phyloP scores from a whole-genome alignment of 2,329 filamentous ascomycete species.

The Lecanicillium sp. region DNA sequence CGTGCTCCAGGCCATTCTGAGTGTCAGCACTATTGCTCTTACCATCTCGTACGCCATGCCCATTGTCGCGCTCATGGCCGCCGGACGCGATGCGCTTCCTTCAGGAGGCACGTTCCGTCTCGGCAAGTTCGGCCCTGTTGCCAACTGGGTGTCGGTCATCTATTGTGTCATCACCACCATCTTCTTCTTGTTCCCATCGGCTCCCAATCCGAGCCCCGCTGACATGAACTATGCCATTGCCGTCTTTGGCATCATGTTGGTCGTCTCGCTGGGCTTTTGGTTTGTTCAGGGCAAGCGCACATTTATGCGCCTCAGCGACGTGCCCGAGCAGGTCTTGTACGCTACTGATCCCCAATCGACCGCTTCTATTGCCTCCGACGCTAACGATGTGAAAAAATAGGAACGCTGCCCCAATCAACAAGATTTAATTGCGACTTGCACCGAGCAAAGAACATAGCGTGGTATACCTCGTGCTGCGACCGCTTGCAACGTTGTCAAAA shows the following conservation, averaged over 20 bases:
- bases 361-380: not conserved
- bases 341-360: slow-evolving; percentile 1
- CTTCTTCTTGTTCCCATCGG: slow-evolving; percentile 46
- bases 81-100: slow-evolving; percentile 45
- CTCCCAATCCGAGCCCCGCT: slow-evolving; percentile 33
- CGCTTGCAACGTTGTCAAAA: too few species aligned
- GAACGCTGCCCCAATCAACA: not conserved
- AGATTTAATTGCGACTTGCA: too few species aligned
- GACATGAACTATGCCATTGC: slow-evolving; percentile 53
- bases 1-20: slow-evolving; percentile 44
- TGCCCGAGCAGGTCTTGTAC: slow-evolving; percentile 13
- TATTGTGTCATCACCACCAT: slow-evolving; percentile 45
- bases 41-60: slow-evolving; percentile 43
- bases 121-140: slow-evolving; percentile 32
- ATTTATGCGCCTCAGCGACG: slow-evolving; percentile 15
- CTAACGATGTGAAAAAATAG: not conserved
- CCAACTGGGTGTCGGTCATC: slow-evolving; percentile 41
- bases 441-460: too few species aligned
- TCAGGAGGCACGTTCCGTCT: slow-evolving; percentile 35
- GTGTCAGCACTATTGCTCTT: slow-evolving; percentile 48
- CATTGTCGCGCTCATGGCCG: slow-evolving; percentile 37
- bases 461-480: too few species aligned
- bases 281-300: slow-evolving; percentile 34
- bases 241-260: slow-evolving; percentile 47
- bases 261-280: slow-evolving; percentile 43